These are phyloP conservation scores for Blepharisma japonicum DNA, from an alignment of 73 alveolate species.

Conservation along the genomic window DNA sequence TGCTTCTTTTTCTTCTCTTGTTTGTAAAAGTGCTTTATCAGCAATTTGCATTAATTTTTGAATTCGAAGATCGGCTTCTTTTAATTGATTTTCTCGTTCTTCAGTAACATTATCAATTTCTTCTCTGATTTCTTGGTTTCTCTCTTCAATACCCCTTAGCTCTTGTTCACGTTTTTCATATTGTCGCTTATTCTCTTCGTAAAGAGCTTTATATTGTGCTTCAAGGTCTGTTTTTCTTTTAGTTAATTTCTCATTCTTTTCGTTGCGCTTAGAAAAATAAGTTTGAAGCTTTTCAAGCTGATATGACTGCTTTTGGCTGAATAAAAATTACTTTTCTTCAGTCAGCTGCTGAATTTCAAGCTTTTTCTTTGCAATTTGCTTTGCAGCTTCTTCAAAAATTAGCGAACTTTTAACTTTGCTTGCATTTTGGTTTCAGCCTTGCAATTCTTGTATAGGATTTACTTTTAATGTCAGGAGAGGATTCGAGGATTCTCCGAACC, in stretches of 20 bases:
- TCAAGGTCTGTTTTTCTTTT: conserved; percentile 19
- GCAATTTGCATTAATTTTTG: conserved; percentile 16
- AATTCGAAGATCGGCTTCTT: conserved; percentile 21
- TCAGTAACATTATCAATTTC: conserved; percentile 11
- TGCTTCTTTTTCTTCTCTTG: conserved; percentile 23
- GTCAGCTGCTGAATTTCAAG: not conserved
- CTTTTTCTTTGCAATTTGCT: conserved; percentile 12
- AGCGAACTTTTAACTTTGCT: conserved; percentile 1
- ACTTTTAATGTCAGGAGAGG: not conserved
- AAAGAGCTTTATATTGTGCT: conserved; percentile 3
- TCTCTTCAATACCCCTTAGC: not conserved
- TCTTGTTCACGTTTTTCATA: not conserved
- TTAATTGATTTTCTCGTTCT: not conserved
- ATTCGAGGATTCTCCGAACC: not conserved
- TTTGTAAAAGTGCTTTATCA: not conserved
- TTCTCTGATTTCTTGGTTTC: conserved; percentile 14
- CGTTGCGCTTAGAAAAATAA: not conserved
- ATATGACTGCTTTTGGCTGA: not conserved
- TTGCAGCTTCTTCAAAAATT: conserved; percentile 20
- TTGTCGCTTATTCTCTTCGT: not conserved
- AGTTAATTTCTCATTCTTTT: not conserved
- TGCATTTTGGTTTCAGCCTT: conserved; percentile 6
- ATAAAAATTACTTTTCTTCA: conserved; percentile 24
- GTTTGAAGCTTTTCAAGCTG: not conserved
- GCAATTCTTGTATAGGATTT: not conserved